Evolutionary conservation across 176 grass and related monocot genomes (phyloP), one percentile per base, ranked within the genome.

Genomic region (Neostapfia colusana): DNA sequence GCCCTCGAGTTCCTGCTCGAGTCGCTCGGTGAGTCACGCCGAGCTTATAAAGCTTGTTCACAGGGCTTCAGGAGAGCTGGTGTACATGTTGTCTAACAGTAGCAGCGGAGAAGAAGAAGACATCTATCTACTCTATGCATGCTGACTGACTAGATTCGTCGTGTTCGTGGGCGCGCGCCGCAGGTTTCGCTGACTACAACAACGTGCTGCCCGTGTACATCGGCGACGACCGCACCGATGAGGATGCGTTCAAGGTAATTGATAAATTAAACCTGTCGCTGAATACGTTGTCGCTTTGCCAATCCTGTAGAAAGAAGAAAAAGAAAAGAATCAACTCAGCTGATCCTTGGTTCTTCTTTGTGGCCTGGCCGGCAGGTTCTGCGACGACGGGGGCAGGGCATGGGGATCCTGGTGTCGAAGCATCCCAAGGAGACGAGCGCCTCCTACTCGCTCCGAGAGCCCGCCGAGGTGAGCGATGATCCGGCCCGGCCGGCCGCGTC

Each of bases 1-100:
- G 93, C 93, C 3, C 77, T 97, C 6, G 93, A 93, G 90, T 97
- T 97, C 93, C 79, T 97, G 23, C 82, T 97, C n/a, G 88, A 97
- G 58, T 93, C 90, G 6, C 93, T 97, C 15, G 91, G 91, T 92
- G 85, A 69, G 68, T 26, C 10, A 13, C 42, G 11, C 2, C 11
- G 2, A 13, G 2, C 10, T 44, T 44, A 7, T 40, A 4, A 7
- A 2, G 11, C 10, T 13, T 45, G 1, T 45, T 13, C 31, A 31
- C 31, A 2, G 31, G 31, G 31, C 31, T 31, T 31, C 31, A 31
- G 3, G 1, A 31, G 31, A 31, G 31, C 31, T 31, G 31, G 31
- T 31, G 31, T 31, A 31, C 31, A 31, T 31, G 3, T 45, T 45
- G 43, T 45, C 11, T 45, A 49, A 9, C 10, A 8, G 38, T 31